Conservation (phyloP, 768 basidiomycete genomes). For the Amanita thiersii region DNA sequence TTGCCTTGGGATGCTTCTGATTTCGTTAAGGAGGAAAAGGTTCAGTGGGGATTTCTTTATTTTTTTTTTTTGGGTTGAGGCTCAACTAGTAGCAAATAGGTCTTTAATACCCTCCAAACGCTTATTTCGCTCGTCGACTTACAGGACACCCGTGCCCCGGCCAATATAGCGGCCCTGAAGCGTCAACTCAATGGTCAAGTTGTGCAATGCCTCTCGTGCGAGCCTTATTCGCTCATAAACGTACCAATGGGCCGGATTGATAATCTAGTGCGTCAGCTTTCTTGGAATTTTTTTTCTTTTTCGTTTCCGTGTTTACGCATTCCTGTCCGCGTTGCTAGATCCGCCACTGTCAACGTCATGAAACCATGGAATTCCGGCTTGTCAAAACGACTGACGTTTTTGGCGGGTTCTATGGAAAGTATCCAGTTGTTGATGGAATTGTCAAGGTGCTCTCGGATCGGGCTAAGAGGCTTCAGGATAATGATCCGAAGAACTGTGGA, state of each 20-base stretch:
- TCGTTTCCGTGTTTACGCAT: neutral
- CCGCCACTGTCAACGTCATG: conserved; percentile 5
- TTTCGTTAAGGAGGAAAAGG: conserved; percentile 8
- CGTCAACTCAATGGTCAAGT: neutral
- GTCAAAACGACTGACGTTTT: neutral
- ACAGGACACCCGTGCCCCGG: neutral
- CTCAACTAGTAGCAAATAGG: too few relatives aligned
- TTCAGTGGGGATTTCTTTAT: neutral
- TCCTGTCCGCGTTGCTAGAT: neutral
- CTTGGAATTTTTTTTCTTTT: neutral
- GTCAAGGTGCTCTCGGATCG: neutral
- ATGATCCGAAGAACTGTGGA: neutral
- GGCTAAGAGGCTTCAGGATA: neutral
- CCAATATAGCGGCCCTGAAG: neutral
- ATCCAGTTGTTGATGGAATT: neutral
- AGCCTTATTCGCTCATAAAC: neutral
- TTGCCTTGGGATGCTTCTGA: conserved; percentile 1
- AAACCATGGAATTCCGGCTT: conserved; percentile 1
- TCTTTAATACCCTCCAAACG: neutral
- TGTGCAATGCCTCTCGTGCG: conserved; percentile 1
- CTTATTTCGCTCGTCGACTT: neutral
- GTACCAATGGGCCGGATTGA: too few relatives aligned
- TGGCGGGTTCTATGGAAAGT: neutral
- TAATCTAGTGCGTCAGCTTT: too few relatives aligned
- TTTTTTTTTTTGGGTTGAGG: neutral